Base-by-base conservation (phyloP, 2,329 filamentous ascomycete genomes). In the Pseudofabraea citricarpa region DNA sequence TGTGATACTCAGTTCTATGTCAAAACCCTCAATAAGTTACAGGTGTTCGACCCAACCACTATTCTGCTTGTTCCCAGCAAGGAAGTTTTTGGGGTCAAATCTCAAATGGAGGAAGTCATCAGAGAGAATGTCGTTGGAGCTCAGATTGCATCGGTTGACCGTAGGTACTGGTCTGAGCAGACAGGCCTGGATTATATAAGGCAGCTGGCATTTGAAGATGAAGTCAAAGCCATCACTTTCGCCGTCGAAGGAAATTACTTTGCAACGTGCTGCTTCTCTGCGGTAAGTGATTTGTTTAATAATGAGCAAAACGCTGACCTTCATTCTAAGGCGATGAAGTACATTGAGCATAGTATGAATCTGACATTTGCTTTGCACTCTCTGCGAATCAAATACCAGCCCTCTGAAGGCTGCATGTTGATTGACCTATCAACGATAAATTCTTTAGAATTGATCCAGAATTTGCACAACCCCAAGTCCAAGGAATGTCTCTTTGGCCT, bases 1-100 rank as follows among this genome's bases (percentile, higher is more conserved):
- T 90, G 85, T 58, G 91, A 97, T 63, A 94, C 84, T 44, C 90
- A 95, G 61, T 94, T 90, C 24, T 97, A 95, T 60, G 83, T 90
- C 45, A 84, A 83, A 58, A 95, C 90, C 0, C 72, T 95, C 22
- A 87, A 95, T 64, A 95, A 96, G 61, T 74, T 97, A 24, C 78
- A 79, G 41, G 81, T 95, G 19, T 86, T 88, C 54, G 79, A 85
- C 19, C 90, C 91, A 0, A 85, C 83, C 2, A 81, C 84, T 50
- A 86, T 96, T 39, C 68, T 97, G 1, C 83, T 95, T 53, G 81
- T 89, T 57, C 77, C 77, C 4, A 85, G 85, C 2, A 77, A 81
- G n/a, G 79, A 73, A 20, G 68, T 71, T 2, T 76, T 83, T 15
- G 81, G 83, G 48, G 73, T 73, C 0, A 83, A 79, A 49, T 91